Percentiles rank a stretch among this genome's conserved stretches.
These are phyloP conservation scores for Powellomyces hirtus DNA, from an alignment of 192 early-diverging fungal species.

Conservation along the genomic window DNA sequence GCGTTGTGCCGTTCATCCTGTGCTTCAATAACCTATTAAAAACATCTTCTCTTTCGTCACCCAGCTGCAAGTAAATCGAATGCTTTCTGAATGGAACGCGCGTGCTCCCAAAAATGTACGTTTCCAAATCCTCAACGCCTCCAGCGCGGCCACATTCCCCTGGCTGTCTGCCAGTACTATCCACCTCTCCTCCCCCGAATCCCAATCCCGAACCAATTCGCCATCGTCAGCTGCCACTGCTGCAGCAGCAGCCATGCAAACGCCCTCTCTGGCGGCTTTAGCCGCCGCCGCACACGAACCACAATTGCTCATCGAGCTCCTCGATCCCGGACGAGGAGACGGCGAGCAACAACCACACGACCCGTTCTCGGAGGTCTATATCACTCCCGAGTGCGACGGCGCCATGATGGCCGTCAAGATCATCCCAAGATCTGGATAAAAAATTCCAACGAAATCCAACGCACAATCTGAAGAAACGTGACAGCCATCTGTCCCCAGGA, in stretches of 20 bases:
- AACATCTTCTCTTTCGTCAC: neutral
- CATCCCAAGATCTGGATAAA: neutral
- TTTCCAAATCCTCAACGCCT: conserved; percentile 5
- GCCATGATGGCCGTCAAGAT: conserved; percentile 29
- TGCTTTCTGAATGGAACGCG: conserved; percentile 23
- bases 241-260: no score
- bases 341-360: neutral
- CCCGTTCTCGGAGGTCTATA: neutral
- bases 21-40: neutral
- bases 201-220: neutral
- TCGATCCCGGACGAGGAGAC: neutral
- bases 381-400: conserved; percentile 22
- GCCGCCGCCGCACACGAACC: neutral
- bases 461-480: no score
- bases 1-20: neutral
- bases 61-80: conserved; percentile 9
- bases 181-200: neutral
- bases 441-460: neutral
- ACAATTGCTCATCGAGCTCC: conserved; percentile 1
- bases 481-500: no score
- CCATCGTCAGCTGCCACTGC: neutral
- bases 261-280: neutral
- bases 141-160: neutral
- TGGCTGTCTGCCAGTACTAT: neutral
- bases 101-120: conserved; percentile 15